Conservation (phyloP, 1,284 basidiomycete genomes). For the Moniliophthora roreri region DNA sequence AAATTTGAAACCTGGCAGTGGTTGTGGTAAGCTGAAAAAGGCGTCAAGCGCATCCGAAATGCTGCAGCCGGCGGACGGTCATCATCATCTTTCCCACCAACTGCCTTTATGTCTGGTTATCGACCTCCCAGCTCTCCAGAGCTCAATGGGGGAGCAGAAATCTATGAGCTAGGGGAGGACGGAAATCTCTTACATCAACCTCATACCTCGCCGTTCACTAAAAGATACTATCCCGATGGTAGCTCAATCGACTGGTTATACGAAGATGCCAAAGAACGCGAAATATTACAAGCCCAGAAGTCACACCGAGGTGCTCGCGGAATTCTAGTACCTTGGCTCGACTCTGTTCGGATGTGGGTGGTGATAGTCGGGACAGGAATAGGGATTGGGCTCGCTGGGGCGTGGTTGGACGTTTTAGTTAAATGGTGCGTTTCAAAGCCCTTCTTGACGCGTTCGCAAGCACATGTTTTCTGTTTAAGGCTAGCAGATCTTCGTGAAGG, state of each 20-base stretch:
- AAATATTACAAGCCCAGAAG: constrained; percentile 49
- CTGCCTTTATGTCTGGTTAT: constrained; percentile 9
- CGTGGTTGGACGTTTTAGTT: constrained; percentile 73
- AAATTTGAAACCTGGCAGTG: no score
- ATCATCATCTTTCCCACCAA: neutral
- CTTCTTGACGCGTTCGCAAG: neutral
- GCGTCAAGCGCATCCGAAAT: no score
- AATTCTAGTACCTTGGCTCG: constrained; percentile 50
- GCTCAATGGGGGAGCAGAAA: constrained; percentile 5
- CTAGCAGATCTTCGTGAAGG: constrained; percentile 71
- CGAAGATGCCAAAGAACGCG: constrained; percentile 65
- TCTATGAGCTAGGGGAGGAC: constrained; percentile 8
- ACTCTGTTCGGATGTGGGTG: constrained; percentile 66
- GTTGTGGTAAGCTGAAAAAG: no score
- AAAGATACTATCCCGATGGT: constrained; percentile 49
- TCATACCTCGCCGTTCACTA: constrained; percentile 11
- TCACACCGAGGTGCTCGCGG: constrained; percentile 56
- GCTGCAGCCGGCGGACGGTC: neutral
- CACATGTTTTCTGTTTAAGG: constrained; percentile 45
- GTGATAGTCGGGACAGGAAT: constrained; percentile 65
- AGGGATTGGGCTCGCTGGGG: constrained; percentile 70
- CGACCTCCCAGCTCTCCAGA: constrained; percentile 1
- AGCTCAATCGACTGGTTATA: constrained; percentile 70
- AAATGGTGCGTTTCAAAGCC: constrained; percentile 53
- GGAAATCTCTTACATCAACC: neutral